Conservation (phyloP, 371 early-diverging fungal species). For the Apophysomyces trapeziformis region DNA sequence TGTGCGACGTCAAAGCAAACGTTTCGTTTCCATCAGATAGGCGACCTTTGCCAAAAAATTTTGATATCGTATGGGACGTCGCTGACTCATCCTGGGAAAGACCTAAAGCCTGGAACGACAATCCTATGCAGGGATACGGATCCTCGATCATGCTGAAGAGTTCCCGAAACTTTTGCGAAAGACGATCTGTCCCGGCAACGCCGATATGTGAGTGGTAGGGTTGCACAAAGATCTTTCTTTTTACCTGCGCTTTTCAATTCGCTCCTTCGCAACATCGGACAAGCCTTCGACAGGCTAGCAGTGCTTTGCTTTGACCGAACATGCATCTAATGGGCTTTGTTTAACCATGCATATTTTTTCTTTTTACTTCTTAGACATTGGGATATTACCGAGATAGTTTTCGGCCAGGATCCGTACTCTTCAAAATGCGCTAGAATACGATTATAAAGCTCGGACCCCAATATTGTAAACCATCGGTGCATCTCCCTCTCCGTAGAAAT, state of each 20-base stretch:
- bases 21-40: conserved; percentile 1
- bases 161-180: conserved; percentile 28
- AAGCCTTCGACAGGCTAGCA: conserved; percentile 32
- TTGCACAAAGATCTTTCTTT: background rate
- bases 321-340: conserved; percentile 1
- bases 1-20: background rate
- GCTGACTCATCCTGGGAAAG: conserved; percentile 30
- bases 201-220: background rate
- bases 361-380: background rate
- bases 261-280: conserved; percentile 23
- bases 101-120: conserved; percentile 40
- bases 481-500: conserved; percentile 32
- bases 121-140: conserved; percentile 38
- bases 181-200: conserved; percentile 17
- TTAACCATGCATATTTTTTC: background rate
- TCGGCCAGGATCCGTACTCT: conserved; percentile 58
- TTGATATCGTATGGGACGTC: conserved; percentile 31
- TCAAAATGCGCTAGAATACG: conserved; percentile 58
- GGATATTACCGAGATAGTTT: conserved; percentile 35
- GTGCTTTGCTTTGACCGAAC: background rate
- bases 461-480: conserved; percentile 59
- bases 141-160: conserved; percentile 28
- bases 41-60: conserved; percentile 29
- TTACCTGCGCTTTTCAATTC: conserved; percentile 31
- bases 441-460: conserved; percentile 60